A percentile compares a stretch with the other conserved stretches of the same genome.
Conservation (phyloP, 768 basidiomycete genomes). For the Amanita rubescens region DNA sequence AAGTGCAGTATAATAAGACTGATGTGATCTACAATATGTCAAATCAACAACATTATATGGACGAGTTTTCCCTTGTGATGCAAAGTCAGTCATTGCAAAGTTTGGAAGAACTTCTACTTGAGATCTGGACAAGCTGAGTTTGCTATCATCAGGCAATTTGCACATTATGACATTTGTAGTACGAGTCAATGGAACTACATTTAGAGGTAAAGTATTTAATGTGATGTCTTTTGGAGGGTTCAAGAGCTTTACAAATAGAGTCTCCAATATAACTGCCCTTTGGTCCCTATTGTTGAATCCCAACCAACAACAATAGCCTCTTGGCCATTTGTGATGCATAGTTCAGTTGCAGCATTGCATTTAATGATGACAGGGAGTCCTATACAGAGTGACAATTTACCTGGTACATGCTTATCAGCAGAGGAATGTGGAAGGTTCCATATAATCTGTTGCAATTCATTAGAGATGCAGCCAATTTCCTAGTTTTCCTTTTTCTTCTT, state of each 20-base stretch:
- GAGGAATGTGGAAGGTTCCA: too few species aligned
- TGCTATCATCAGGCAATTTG: too few species aligned
- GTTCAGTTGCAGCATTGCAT: constrained; percentile 21
- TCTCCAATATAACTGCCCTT: too few species aligned
- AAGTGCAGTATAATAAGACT: too few species aligned
- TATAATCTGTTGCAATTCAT: constrained; percentile 9
- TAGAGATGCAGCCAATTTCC: constrained; percentile 8
- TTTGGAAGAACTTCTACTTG: too few species aligned
- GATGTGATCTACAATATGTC: too few species aligned
- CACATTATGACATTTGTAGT: too few species aligned
- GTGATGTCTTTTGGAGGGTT: not conserved
- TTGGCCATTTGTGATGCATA: constrained; percentile 29
- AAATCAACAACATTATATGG: too few species aligned
- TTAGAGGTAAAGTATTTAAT: not conserved
- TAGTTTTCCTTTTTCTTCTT: too few species aligned
- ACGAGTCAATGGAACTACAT: not conserved
- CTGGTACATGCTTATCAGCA: constrained; percentile 12
- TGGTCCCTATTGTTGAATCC: constrained; percentile 13
- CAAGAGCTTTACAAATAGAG: constrained; percentile 12
- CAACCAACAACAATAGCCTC: constrained; percentile 25
- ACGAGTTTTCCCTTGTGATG: too few species aligned
- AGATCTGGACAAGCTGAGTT: too few species aligned
- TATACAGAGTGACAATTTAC: constrained; percentile 21
- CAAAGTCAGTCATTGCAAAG: too few species aligned
- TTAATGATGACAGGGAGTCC: constrained; percentile 25